phyloP scores from a whole-genome alignment of 2,329 filamentous ascomycete species.

The Pestalotiopsis sp. region DNA sequence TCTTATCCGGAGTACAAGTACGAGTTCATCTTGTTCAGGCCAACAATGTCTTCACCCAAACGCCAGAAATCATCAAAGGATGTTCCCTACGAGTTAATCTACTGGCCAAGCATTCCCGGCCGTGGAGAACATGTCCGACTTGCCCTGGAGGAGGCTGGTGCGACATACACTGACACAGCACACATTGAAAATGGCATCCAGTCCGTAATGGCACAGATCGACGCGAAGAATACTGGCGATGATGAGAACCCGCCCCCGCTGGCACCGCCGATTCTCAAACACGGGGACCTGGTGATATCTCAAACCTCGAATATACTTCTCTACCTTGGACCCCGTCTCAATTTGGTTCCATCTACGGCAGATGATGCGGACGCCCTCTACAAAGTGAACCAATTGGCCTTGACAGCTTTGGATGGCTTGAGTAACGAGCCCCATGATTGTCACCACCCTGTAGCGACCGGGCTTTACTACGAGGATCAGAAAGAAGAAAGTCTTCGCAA shows the following conservation, averaged over 20 bases:
- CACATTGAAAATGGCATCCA: constrained; percentile 50
- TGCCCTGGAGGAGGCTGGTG: constrained; percentile 68
- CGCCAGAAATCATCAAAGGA: constrained; percentile 45
- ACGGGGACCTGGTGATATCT: constrained; percentile 63
- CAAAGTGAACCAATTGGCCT: constrained; percentile 62
- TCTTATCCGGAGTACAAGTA: too few relatives aligned
- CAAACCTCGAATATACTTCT: constrained; percentile 75
- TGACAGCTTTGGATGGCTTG: constrained; percentile 73
- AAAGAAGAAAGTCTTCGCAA: constrained; percentile 65
- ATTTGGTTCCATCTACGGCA: constrained; percentile 48
- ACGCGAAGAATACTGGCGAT: constrained; percentile 47
- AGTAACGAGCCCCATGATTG: constrained; percentile 74
- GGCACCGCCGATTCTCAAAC: constrained; percentile 68
- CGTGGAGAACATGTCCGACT: constrained; percentile 76
- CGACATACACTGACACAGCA: constrained; percentile 65
- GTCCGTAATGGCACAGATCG: constrained; percentile 51
- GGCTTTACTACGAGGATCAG: constrained; percentile 74
- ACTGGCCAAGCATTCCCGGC: constrained; percentile 73
- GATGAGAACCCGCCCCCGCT: constrained; percentile 64
- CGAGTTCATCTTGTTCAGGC: neutral
- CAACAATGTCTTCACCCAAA: constrained; percentile 24
- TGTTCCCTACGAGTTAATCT: constrained; percentile 65
- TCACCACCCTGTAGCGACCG: constrained; percentile 69
- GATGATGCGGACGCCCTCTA: constrained; percentile 48
- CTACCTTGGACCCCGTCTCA: constrained; percentile 66